phyloP scores from a whole-genome alignment of 192 early-diverging fungal species.

The Funneliformis geosporum region DNA sequence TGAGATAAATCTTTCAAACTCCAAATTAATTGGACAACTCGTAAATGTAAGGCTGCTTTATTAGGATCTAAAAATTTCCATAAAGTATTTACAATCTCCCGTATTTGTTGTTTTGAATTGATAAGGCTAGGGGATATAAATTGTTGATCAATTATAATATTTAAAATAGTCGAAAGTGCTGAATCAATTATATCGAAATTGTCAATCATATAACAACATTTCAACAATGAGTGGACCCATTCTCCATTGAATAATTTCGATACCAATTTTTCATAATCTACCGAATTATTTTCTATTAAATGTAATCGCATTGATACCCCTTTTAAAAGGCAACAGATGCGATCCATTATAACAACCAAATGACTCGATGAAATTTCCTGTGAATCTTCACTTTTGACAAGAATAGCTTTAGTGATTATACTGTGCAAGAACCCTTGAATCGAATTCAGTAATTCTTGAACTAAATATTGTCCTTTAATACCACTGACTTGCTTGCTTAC shows the following conservation, averaged over 20 bases:
- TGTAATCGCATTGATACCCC: neutral
- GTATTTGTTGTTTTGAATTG: slow-evolving; percentile 41
- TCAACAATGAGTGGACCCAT: slow-evolving; percentile 31
- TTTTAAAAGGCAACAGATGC: slow-evolving; percentile 18
- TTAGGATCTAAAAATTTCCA: slow-evolving; percentile 71
- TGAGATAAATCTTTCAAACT: slow-evolving; percentile 53
- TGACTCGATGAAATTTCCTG: neutral
- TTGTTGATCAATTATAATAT: slow-evolving; percentile 41
- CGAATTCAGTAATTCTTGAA: slow-evolving; percentile 33
- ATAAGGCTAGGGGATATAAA: slow-evolving; percentile 38
- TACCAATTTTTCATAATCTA: neutral
- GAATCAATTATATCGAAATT: slow-evolving; percentile 56
- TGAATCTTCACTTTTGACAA: slow-evolving; percentile 1
- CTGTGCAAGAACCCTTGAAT: slow-evolving; percentile 42
- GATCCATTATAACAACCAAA: slow-evolving; percentile 5
- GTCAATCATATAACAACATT: slow-evolving; percentile 38
- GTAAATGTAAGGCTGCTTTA: slow-evolving; percentile 56
- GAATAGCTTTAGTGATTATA: slow-evolving; percentile 36
- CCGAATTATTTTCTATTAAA: neutral
- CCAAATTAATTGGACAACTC: slow-evolving; percentile 69
- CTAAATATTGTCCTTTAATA: slow-evolving; percentile 39
- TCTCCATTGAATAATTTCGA: slow-evolving; percentile 8
- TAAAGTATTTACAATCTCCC: slow-evolving; percentile 51
- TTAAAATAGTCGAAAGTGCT: slow-evolving; percentile 45
- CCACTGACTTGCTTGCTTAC: slow-evolving; percentile 39